A percentile compares a stretch with the other conserved stretches of the same genome.
Evolutionary conservation across 2,329 filamentous ascomycete genomes (phyloP).

Genomic region (Sordariomycetes sp.): DNA sequence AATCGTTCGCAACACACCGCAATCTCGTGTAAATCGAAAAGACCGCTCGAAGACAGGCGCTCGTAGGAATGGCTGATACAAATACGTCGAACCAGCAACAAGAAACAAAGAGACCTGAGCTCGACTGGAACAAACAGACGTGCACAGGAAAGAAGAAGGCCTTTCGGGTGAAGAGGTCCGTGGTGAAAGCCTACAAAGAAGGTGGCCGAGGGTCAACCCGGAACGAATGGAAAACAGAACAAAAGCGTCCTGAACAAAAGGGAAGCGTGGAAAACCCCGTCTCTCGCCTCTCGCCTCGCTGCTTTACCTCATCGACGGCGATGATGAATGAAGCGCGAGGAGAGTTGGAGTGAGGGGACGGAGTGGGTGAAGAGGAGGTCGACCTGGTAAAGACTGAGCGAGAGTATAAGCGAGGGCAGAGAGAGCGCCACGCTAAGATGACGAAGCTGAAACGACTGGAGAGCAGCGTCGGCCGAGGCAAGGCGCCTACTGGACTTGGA

Average conservation of each 20-base stretch:
- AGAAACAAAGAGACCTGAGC: not conserved
- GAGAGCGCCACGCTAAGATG: not conserved
- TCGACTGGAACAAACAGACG: not conserved
- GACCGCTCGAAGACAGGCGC: not conserved
- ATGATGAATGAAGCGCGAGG: not conserved
- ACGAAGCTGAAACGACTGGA: not conserved
- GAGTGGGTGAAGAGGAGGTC: conserved; percentile 9
- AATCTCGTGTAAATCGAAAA: not conserved
- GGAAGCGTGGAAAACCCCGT: not conserved
- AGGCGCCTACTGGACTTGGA: not conserved
- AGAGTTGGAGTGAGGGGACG: conserved; percentile 4
- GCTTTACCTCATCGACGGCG: conserved; percentile 1
- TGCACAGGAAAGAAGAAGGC: conserved; percentile 5
- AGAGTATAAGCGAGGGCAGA: not conserved
- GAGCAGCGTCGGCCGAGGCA: not conserved
- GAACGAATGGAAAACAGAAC: conserved; percentile 29
- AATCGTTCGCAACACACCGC: not conserved
- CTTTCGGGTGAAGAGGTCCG: not conserved
- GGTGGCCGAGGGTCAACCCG: conserved; percentile 49
- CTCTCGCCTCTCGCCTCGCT: conserved; percentile 1
- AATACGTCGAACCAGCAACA: not conserved
- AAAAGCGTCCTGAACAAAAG: not conserved
- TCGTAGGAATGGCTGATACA: not conserved
- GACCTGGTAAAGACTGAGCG: not conserved
- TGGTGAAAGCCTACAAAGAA: conserved; percentile 12